phyloP scores from a whole-genome alignment of 352 stramenopile genomes.

The Globisporangium lucens region DNA sequence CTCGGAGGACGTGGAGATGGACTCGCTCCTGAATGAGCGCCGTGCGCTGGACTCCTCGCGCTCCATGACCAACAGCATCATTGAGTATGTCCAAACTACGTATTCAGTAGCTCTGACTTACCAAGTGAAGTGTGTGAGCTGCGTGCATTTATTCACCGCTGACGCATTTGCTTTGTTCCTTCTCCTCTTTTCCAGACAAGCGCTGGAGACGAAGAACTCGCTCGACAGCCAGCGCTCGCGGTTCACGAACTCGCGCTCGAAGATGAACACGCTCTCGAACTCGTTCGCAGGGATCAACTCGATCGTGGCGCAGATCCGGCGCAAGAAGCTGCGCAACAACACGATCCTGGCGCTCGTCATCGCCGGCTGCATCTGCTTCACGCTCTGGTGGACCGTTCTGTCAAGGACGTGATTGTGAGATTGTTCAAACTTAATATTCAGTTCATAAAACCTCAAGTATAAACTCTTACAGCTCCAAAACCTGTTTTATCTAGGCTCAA shows the following conservation, averaged over 20 bases:
- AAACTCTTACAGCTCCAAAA: background rate
- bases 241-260: slow-evolving; percentile 82
- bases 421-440: background rate
- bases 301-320: slow-evolving; percentile 95
- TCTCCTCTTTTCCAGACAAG: slow-evolving; percentile 38
- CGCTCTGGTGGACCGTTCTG: slow-evolving; percentile 92
- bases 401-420: slow-evolving; percentile 47
- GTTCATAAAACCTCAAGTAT: background rate
- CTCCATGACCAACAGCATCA: slow-evolving; percentile 78
- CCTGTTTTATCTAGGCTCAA: too few species aligned
- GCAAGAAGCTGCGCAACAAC: slow-evolving; percentile 97
- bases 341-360: slow-evolving; percentile 96
- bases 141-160: background rate
- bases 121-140: background rate
- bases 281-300: slow-evolving; percentile 95
- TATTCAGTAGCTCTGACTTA: background rate
- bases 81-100: slow-evolving; percentile 43
- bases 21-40: slow-evolving; percentile 79
- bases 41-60: slow-evolving; percentile 77
- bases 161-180: background rate
- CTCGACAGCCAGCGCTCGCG: slow-evolving; percentile 88
- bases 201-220: slow-evolving; percentile 81
- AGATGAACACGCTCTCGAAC: slow-evolving; percentile 80
- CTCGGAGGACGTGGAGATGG: slow-evolving; percentile 68
- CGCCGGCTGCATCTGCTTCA: slow-evolving; percentile 95